Evolutionary conservation across 306 rosid species (phyloP), one percentile per base, ranked within the genome.

Genomic region (Sechiopsis laciniata): DNA sequence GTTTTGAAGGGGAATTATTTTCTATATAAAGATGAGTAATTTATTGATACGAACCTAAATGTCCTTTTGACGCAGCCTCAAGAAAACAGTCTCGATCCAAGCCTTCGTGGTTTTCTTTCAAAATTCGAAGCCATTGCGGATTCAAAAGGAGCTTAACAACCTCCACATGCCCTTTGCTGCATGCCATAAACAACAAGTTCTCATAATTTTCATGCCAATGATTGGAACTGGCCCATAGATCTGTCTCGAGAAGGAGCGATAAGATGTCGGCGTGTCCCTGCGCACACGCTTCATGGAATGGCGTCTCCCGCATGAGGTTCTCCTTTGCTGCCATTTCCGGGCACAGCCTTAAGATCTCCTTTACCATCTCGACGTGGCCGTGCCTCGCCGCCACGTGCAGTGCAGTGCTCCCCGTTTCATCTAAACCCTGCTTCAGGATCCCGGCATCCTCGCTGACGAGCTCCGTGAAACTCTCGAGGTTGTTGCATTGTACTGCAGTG

Each of bases 381-480:
- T 80, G 80, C 78, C 72, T 82, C 0, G 86, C 77, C 75, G 96
- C 96, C 40, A 85, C 70, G 83, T 90, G 96, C 65, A 90, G 74
- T 50, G 79, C 83, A 14, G 94, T 86, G 83, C 80, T 82, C 45
- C 57, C 58, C 24, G 87, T 72, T 46, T 73, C 75, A 32, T 32
- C 37, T 22, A 90, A 79, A 74, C 55, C 84, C 50, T 84, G 87
- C 42, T 78, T 77, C 2, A 89, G 72, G 46, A 83, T 52, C 57
- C 8, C 80, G 20, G 77, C 74, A 70, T 80, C 88, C 10, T 61
- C 58, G 37, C 37, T 5, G 37, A 32, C 37, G 37, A 32, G 37
- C 37, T 51, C 59, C 19, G 74, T 69, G 50, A 89, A 84, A 58
- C 85, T 73, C 17, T 78, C 6, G 9, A 68, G 10, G 60, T 89